Evolutionary conservation across 257 asterid genomes (phyloP).

Genomic region (Solanum dulcamara): DNA sequence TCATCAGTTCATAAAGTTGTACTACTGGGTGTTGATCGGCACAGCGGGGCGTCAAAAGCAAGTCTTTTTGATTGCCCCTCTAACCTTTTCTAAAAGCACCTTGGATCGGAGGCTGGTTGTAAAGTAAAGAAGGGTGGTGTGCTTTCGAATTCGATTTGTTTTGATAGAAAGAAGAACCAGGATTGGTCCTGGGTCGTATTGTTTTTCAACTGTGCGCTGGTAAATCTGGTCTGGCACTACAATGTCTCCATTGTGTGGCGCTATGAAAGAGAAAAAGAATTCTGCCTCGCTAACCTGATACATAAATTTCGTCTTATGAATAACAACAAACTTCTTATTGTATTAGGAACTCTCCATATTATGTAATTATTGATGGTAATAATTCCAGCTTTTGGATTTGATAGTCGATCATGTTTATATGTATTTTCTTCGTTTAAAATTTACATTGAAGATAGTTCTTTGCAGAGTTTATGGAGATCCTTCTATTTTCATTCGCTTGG

Average conservation of each 20-base stretch:
- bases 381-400: background rate
- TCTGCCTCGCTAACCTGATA: background rate
- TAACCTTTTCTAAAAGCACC: background rate
- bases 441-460: background rate
- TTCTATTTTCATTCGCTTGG: background rate
- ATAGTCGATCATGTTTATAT: background rate
- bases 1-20: background rate
- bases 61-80: background rate
- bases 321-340: background rate
- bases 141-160: background rate
- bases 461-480: background rate
- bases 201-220: background rate
- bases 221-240: background rate
- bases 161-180: background rate
- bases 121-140: background rate
- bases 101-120: background rate
- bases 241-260: background rate
- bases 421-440: background rate
- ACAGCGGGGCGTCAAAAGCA: background rate
- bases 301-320: background rate
- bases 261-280: background rate
- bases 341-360: background rate
- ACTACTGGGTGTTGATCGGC: background rate
- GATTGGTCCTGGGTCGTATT: background rate
- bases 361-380: background rate